phyloP scores from a whole-genome alignment of 164 flowering plant species.

The Berberis thunbergii region DNA sequence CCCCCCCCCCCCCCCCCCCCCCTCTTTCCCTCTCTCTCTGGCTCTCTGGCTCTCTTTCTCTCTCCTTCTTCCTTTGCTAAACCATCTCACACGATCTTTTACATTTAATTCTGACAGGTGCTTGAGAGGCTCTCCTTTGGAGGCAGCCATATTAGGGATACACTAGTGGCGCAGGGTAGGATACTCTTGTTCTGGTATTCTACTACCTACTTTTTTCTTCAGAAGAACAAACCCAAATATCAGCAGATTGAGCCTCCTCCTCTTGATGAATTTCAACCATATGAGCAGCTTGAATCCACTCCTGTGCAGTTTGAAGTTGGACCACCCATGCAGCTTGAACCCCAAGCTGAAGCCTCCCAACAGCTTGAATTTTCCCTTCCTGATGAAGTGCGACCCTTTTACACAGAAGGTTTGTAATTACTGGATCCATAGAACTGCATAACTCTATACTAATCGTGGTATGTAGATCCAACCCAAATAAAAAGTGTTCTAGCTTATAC shows the following conservation, averaged over 20 bases:
- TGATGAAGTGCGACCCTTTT: constrained; percentile 41
- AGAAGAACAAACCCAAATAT: constrained; percentile 84
- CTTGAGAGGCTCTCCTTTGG: constrained; percentile 86
- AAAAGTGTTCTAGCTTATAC: too few relatives aligned
- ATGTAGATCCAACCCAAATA: too few relatives aligned
- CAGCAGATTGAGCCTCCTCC: constrained; percentile 59
- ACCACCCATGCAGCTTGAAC: constrained; percentile 10
- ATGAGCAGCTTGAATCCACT: constrained; percentile 14
- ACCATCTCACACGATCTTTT: neutral
- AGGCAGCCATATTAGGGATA: constrained; percentile 55
- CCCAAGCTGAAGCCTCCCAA: constrained; percentile 21
- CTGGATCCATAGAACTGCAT: constrained; percentile 12
- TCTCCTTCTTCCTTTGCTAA: too few relatives aligned
- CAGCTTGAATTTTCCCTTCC: constrained; percentile 25
- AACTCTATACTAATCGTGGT: neutral
- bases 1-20: neutral
- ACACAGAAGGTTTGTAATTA: constrained; percentile 61
- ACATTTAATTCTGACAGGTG: constrained; percentile 36
- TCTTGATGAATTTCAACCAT: constrained; percentile 18
- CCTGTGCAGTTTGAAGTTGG: neutral
- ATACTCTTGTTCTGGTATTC: constrained; percentile 83
- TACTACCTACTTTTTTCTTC: constrained; percentile 76
- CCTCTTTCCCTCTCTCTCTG: neutral
- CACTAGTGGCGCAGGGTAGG: constrained; percentile 73
- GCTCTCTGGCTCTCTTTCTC: neutral